Percentiles rank a stretch among this genome's conserved stretches.
Conservation (phyloP, 2,329 filamentous ascomycete genomes). For the Trichoderma guizhouense region DNA sequence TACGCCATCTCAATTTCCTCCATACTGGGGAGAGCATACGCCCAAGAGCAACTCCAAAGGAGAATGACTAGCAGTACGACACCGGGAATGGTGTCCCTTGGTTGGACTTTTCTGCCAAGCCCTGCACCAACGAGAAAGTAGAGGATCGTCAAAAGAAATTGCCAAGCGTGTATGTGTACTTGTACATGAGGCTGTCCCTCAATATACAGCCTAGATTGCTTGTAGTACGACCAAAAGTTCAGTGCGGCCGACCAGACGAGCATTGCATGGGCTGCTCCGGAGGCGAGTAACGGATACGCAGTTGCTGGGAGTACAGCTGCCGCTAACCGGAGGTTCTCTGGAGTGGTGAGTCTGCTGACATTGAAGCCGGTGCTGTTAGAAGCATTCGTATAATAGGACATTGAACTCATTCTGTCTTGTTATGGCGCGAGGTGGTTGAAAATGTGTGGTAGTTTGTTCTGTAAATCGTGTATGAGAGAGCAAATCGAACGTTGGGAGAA, state of each 20-base stretch:
- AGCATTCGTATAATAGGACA: not conserved
- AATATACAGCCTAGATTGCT: not conserved
- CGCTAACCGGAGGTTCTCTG: not conserved
- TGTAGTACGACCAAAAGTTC: not conserved
- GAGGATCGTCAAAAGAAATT: not conserved
- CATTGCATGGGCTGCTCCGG: rapidly evolving
- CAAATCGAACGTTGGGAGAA: not conserved
- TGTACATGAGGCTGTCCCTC: not conserved
- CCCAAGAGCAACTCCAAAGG: not conserved
- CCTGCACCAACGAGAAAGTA: not conserved
- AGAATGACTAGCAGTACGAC: not conserved
- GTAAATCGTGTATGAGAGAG: not conserved
- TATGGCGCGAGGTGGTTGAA: not conserved
- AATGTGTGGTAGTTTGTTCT: not conserved
- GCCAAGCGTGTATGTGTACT: not conserved
- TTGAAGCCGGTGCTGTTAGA: not conserved
- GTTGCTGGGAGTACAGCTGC: not conserved
- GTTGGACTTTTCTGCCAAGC: no score
- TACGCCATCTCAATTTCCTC: not conserved
- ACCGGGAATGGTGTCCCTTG: not conserved
- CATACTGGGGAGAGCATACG: not conserved
- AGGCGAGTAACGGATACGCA: not conserved
- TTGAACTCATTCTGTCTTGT: not conserved
- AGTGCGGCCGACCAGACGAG: not conserved
- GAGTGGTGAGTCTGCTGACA: not conserved